Base-by-base conservation (phyloP, 31 red algal genomes). In the Asparagopsis taxiformis region DNA sequence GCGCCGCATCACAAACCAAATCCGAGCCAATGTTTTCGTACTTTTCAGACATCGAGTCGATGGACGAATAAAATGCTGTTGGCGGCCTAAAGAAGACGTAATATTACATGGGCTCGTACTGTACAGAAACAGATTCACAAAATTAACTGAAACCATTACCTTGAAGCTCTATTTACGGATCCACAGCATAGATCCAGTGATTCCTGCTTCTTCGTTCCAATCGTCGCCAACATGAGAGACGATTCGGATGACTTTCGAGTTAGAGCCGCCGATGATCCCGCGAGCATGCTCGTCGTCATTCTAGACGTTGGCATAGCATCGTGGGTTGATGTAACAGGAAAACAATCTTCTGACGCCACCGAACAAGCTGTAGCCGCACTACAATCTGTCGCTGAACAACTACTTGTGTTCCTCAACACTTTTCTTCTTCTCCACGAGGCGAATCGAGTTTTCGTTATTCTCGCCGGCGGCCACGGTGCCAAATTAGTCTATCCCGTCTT, bases 381-480 rank as follows among this genome's bases (percentile, higher is more conserved):
- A 3, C 79, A 79, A 3, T 31, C 67, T 15, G 89, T 84, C 15
- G 79, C 68, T 2, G 77, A 83, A 51, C 73, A 83, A 51, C 36
- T 84, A 11, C 72, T 92, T 39, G 72, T 84, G 19, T 92, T 92
- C 55, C 21, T 79, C 6, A 77, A 82, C 62, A 80, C 89, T 36
- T 92, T 92, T 50, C 62, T 92, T 23, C 74, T 92, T 17, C 79
- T 84, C 1, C 89, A 92, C 66, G 79, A 82, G 34, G 51, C 59
- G 26, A 92, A 92, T 64, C 72, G 89, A 5, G 61, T 85, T 23
- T 82, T 50, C 24, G 79, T 92, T 9, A 79, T 92, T 22, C 51
- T 87, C 34, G 59, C 57, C 50, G 75, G 69, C 31, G 64, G 64
- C 33, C 20, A 70, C 32, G 37, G 21, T 10, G 43, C 61, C 21